These are phyloP conservation scores for Passalora sequoiae DNA, from an alignment of 2,329 filamentous ascomycete genomes.

Conservation along the genomic window DNA sequence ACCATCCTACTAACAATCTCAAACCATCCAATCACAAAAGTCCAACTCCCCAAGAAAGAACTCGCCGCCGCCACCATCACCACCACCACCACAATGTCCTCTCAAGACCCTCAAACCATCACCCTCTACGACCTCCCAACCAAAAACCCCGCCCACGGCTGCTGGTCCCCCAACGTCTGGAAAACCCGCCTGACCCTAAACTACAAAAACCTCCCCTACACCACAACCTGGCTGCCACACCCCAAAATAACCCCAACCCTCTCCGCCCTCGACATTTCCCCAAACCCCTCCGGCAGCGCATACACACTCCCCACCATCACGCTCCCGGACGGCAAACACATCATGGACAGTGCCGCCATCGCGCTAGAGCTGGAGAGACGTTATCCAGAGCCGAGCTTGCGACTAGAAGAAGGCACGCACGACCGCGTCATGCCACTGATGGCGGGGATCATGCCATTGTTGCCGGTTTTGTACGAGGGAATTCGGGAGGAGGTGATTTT, in stretches of 20 bases:
- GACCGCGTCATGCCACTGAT: constrained; percentile 8
- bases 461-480: too few relatives aligned
- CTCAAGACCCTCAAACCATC: background rate
- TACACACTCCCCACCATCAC: constrained; percentile 23
- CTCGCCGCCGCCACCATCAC: background rate
- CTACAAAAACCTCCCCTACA: constrained; percentile 23
- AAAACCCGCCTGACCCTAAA: constrained; percentile 56
- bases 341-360: constrained; percentile 22
- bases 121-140: constrained; percentile 13
- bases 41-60: background rate
- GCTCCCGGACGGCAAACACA: constrained; percentile 12
- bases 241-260: constrained; percentile 14
- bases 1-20: too few relatives aligned
- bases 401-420: constrained; percentile 14
- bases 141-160: constrained; percentile 26
- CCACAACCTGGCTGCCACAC: constrained; percentile 14
- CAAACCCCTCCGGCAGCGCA: constrained; percentile 2
- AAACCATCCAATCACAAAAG: too few relatives aligned
- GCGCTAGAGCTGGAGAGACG: constrained; percentile 17
- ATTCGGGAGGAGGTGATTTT: constrained; percentile 16
- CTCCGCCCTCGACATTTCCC: constrained; percentile 11
- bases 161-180: constrained; percentile 67
- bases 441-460: constrained; percentile 20
- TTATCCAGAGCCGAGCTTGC: constrained; percentile 16
- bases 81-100: constrained; percentile 1